Evolutionary conservation across 768 basidiomycete species (phyloP).

Genomic region (Russula lepida): DNA sequence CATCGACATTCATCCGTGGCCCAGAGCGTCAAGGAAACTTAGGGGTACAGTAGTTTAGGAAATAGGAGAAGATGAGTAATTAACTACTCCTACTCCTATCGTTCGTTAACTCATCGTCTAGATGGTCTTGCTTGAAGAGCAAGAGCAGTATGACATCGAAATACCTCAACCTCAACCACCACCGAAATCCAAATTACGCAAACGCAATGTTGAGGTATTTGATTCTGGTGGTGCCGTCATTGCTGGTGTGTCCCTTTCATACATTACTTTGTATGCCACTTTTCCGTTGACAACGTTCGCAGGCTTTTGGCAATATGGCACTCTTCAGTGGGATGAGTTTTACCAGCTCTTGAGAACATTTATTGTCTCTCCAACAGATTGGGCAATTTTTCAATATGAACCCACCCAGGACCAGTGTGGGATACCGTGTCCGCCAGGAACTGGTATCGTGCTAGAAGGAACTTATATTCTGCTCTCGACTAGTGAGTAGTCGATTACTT

Average conservation of each 20-base stretch:
- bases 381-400: background rate
- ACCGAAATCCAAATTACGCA: too few species aligned
- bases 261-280: too few species aligned
- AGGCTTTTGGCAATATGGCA: constrained; percentile 2
- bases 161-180: too few species aligned
- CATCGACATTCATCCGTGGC: too few species aligned
- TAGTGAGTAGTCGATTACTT: background rate
- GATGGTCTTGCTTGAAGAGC: too few species aligned
- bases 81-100: too few species aligned
- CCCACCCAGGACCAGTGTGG: background rate
- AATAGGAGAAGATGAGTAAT: too few species aligned
- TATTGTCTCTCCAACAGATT: background rate
- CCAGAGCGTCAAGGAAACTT: too few species aligned
- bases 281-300: background rate
- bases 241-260: background rate
- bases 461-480: background rate
- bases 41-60: too few species aligned
- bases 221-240: background rate
- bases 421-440: background rate
- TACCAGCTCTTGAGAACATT: background rate
- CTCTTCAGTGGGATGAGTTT: background rate
- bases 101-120: too few species aligned
- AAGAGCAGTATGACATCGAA: too few species aligned
- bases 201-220: too few species aligned
- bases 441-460: background rate